Evolutionary conservation across 352 stramenopile species (phyloP).

Genomic region (Globisporangium spinosum): DNA sequence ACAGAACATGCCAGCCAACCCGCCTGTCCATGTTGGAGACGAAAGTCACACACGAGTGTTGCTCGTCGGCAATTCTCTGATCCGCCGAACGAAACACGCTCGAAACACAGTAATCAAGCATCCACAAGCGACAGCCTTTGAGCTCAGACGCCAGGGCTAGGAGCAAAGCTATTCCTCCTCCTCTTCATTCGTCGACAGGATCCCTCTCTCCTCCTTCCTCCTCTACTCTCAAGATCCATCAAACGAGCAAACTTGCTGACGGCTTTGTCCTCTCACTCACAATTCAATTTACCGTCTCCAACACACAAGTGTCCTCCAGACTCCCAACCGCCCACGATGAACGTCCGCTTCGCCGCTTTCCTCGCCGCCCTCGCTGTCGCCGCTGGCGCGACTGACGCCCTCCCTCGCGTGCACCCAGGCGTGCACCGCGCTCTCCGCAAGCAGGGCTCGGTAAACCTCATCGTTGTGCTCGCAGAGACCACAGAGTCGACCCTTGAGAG

Average conservation of each 20-base stretch:
- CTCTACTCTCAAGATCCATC: too few species aligned
- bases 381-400: neutral
- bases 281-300: neutral
- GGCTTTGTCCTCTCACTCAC: neutral
- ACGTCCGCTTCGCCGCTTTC: conserved; percentile 5
- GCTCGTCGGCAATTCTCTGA: too few species aligned
- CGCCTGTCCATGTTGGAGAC: too few species aligned
- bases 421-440: neutral
- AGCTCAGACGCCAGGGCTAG: too few species aligned
- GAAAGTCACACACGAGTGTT: too few species aligned
- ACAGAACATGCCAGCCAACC: too few species aligned
- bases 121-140: too few species aligned
- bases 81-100: too few species aligned
- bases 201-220: too few species aligned
- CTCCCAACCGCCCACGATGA: neutral
- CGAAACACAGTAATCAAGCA: too few species aligned
- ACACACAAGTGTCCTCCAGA: neutral
- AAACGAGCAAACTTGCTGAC: neutral
- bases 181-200: too few species aligned
- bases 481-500: neutral
- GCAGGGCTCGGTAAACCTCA: neutral
- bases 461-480: neutral
- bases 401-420: neutral
- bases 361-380: neutral
- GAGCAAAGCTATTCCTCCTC: too few species aligned